Base-by-base conservation (phyloP, 805 yeast species). In the Pichia cephalocereana region DNA sequence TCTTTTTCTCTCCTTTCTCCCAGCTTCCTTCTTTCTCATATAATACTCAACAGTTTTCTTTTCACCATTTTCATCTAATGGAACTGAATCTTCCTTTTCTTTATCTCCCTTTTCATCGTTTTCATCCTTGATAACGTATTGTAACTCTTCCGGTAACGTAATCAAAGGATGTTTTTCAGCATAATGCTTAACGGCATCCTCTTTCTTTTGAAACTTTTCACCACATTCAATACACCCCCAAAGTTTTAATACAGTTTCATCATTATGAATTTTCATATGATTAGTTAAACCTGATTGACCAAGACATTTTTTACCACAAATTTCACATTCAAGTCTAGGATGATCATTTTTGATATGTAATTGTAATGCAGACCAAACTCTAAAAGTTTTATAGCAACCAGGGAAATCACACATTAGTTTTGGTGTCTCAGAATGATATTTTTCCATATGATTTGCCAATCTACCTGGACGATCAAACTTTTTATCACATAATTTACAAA, bases 251-350 rank as follows among this genome's bases (percentile, higher is more conserved):
- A 70, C 72, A 17, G 70, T 68, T 3, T 59, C 57, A 6, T 73
- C 78, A 54, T 81, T 80, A 63, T 89, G 96, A 19, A 80, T 68
- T 41, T 72, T 64, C 88, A 84, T 79, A 61, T 90, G 96, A 69
- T 82, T 78, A 17, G 72, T 66, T 44, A 88, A 64, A 52, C 89
- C 93, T 28, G 72, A 70, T 42, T 75, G 77, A 30, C 95, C 95
- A 11, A 83, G 82, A 68, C 89, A 83, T 8, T 75, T 78, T 60
- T 79, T 81, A 7, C 78, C 79, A 69, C 96, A 89, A 1, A 77
- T 54, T 0, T 63, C 56, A 66, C 95, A 87, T 41, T 68, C 70
- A 28, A 82, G 55, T 58, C 82, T 80, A 6, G 90, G 87, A 64
- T 89, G 96, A 36, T 75, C 83, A 0, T 77, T 73, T 54, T 82